Percentiles rank a stretch among this genome's conserved stretches.
Conservation (phyloP, 345 rosid genomes). For the Linum lewisii region DNA sequence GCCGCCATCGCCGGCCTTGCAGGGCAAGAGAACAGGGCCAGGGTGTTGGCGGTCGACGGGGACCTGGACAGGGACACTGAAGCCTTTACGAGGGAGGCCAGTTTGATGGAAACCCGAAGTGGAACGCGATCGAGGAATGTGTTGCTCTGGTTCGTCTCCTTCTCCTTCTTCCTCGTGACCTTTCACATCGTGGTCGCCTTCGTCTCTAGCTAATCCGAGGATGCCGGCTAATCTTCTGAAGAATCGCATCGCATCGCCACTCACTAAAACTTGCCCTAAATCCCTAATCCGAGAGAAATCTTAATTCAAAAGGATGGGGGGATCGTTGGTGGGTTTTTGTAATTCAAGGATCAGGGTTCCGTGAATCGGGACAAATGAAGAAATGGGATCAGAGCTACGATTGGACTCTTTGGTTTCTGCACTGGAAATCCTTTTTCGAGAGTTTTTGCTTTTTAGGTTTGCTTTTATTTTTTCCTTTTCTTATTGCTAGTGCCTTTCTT, state of each 20-base stretch:
- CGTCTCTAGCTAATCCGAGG: slow-evolving; percentile 62
- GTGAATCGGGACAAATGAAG: too few relatives aligned
- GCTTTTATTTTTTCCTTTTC: too few relatives aligned
- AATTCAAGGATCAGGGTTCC: too few relatives aligned
- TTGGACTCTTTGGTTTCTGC: too few relatives aligned
- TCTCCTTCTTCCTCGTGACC: slow-evolving; percentile 30
- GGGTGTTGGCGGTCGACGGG: slow-evolving; percentile 55
- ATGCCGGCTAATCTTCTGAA: slow-evolving; percentile 74
- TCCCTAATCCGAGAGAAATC: neutral
- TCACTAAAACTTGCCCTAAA: too few relatives aligned
- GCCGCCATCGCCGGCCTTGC: slow-evolving; percentile 70
- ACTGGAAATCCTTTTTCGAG: too few relatives aligned
- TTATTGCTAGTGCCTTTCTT: too few relatives aligned
- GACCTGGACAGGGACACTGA: slow-evolving; percentile 76
- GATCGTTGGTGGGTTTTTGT: too few relatives aligned
- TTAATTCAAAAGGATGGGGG: neutral
- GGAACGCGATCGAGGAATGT: slow-evolving; percentile 8
- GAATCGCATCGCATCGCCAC: slow-evolving; percentile 52
- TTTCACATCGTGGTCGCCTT: slow-evolving; percentile 35
- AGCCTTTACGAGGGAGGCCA: slow-evolving; percentile 69
- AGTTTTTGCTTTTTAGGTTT: too few relatives aligned
- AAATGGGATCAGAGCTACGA: too few relatives aligned
- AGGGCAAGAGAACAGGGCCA: slow-evolving; percentile 59
- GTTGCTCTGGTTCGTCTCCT: slow-evolving; percentile 8
- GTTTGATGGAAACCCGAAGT: slow-evolving; percentile 45